Conservation (phyloP, 768 basidiomycete genomes). For the Lentinula edodes region DNA sequence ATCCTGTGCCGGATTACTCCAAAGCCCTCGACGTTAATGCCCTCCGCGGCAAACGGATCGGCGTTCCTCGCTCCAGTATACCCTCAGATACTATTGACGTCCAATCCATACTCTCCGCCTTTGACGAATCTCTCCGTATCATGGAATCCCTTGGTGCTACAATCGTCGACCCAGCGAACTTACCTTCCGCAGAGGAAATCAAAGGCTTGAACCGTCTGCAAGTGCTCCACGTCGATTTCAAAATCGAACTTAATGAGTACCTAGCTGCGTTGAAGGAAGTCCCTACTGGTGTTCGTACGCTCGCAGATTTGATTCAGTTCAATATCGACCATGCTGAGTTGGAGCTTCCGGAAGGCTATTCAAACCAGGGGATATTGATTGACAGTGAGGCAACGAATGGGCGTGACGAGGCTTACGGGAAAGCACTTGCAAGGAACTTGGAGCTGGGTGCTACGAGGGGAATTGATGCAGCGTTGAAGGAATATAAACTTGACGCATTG, state of each 20-base stretch:
- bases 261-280: slow-evolving; percentile 29
- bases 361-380: background rate
- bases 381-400: background rate
- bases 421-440: slow-evolving; percentile 38
- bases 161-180: slow-evolving; percentile 40
- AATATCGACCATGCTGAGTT: slow-evolving; percentile 34
- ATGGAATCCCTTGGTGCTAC: slow-evolving; percentile 35
- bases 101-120: slow-evolving; percentile 24
- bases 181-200: slow-evolving; percentile 32
- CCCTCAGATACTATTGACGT: slow-evolving; percentile 12
- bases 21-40: slow-evolving; percentile 28
- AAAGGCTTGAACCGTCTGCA: slow-evolving; percentile 22
- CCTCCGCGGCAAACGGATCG: slow-evolving; percentile 37
- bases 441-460: slow-evolving; percentile 34
- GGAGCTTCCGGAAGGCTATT: slow-evolving; percentile 17
- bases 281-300: slow-evolving; percentile 32
- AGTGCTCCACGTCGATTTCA: slow-evolving; percentile 26
- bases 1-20: slow-evolving; percentile 34
- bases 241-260: slow-evolving; percentile 35
- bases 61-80: slow-evolving; percentile 34
- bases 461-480: slow-evolving; percentile 46
- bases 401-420: slow-evolving; percentile 24
- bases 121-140: slow-evolving; percentile 31
- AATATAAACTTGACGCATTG: slow-evolving; percentile 45
- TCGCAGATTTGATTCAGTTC: slow-evolving; percentile 38